Evolutionary conservation across 129 eudicot species (phyloP).

Genomic region (Flaveria trinervia): DNA sequence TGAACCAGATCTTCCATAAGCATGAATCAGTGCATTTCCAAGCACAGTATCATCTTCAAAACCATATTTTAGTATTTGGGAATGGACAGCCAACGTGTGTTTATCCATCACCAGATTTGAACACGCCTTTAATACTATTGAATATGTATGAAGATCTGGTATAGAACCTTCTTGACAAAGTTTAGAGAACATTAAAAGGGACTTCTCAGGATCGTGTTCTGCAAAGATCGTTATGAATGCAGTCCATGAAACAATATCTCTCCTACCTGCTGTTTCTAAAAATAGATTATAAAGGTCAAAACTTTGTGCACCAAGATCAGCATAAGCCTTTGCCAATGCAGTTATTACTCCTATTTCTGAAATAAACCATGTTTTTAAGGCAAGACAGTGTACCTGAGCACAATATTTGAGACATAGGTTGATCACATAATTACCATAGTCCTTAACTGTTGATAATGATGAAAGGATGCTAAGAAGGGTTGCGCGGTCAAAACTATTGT

Average conservation of each 20-base stretch:
- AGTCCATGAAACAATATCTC: constrained; percentile 83
- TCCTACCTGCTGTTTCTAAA: constrained; percentile 41
- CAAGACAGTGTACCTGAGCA: constrained; percentile 56
- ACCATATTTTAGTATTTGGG: constrained; percentile 51
- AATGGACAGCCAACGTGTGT: constrained; percentile 53
- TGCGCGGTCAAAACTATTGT: constrained; percentile 64
- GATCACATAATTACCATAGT: constrained; percentile 4
- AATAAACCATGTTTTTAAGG: constrained; percentile 50
- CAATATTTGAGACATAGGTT: constrained; percentile 43
- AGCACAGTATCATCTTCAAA: constrained; percentile 51
- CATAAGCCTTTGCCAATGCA: constrained; percentile 66
- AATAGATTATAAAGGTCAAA: constrained; percentile 49
- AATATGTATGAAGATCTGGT: constrained; percentile 58
- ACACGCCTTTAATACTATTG: constrained; percentile 70
- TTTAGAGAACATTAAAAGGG: constrained; percentile 47
- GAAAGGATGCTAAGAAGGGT: constrained; percentile 63
- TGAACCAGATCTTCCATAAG: constrained; percentile 78
- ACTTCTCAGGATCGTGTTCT: constrained; percentile 55
- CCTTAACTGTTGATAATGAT: constrained; percentile 37
- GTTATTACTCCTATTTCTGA: constrained; percentile 59
- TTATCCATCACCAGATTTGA: constrained; percentile 59
- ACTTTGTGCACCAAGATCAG: constrained; percentile 49
- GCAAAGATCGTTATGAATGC: constrained; percentile 57
- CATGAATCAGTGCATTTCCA: constrained; percentile 68
- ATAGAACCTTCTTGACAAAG: constrained; percentile 41